A percentile compares a stretch with the other conserved stretches of the same genome.
Conservation (phyloP, 2,329 filamentous ascomycete species). For the Blumeriella jaapii region DNA sequence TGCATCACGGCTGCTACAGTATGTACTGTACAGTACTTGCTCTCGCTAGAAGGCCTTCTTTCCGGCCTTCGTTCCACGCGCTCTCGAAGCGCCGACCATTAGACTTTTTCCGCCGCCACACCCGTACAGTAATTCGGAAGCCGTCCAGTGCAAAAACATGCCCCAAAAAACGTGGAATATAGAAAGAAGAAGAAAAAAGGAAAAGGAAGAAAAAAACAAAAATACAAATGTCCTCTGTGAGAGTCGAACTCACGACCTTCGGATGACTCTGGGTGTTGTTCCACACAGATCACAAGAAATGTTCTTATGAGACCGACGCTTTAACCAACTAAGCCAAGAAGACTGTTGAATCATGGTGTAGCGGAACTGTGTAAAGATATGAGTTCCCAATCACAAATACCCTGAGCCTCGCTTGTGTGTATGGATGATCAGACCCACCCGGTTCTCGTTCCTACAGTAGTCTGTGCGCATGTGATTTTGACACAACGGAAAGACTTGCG, state of each 20-base stretch:
- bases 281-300: conserved; percentile 4
- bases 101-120: too few species aligned
- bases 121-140: too few species aligned
- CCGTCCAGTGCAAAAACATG: too few species aligned
- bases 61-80: too few species aligned
- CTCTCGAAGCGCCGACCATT: too few species aligned
- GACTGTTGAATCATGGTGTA: conserved; percentile 14
- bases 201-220: neutral
- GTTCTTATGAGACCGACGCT: conserved; percentile 32
- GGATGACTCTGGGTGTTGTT: conserved; percentile 21
- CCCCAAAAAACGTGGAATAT: neutral
- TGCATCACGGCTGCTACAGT: too few species aligned
- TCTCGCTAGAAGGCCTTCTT: too few species aligned
- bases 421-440: too few species aligned
- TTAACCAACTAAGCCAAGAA: conserved; percentile 34
- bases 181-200: neutral
- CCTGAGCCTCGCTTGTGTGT: neutral
- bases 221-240: conserved; percentile 30
- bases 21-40: too few species aligned
- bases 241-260: conserved; percentile 39
- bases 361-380: neutral
- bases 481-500: too few species aligned
- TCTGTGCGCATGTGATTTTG: too few species aligned
- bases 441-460: too few species aligned
- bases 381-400: neutral